phyloP scores from a whole-genome alignment of 2,329 filamentous ascomycete genomes.

The Arthrobotrys megalospora region DNA sequence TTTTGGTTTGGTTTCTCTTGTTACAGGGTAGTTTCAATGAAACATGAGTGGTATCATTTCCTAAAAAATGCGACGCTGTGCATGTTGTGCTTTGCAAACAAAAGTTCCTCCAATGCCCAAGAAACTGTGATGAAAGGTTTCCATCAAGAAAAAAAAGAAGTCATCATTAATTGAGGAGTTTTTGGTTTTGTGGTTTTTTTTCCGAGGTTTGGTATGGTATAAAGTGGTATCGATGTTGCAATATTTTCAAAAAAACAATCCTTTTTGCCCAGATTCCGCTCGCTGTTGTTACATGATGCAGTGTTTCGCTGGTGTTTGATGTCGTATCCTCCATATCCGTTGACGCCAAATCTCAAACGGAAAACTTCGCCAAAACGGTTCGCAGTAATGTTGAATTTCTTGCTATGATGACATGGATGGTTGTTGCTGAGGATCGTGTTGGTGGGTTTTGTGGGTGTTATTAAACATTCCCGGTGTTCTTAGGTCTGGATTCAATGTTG shows the following conservation, averaged over 20 bases:
- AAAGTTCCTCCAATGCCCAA: conserved; percentile 45
- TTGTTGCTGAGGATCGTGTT: conserved; percentile 15
- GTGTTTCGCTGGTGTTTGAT: conserved; percentile 34
- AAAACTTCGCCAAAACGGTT: conserved; percentile 21
- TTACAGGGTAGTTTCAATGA: conserved; percentile 60
- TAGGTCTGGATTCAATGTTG: conserved; percentile 64
- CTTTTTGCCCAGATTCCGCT: conserved; percentile 40
- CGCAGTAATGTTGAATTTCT: conserved; percentile 58
- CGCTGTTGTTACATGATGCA: conserved; percentile 42
- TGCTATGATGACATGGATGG: conserved; percentile 10
- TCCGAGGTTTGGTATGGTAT: conserved; percentile 43
- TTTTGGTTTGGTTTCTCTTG: conserved; percentile 58
- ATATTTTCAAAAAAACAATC: conserved; percentile 21
- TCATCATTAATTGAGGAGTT: conserved; percentile 26
- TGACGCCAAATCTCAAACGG: conserved; percentile 31
- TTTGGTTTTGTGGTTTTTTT: conserved; percentile 56
- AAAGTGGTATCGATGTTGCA: conserved; percentile 39
- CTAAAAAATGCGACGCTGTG: conserved; percentile 55
- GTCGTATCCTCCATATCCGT: conserved; percentile 25
- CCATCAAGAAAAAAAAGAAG: conserved; percentile 37
- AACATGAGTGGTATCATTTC: conserved; percentile 60
- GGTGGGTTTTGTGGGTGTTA: conserved; percentile 23
- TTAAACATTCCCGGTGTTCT: conserved; percentile 58
- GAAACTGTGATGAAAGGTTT: conserved; percentile 28
- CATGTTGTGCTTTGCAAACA: conserved; percentile 43